Evolutionary conservation across 2,329 filamentous ascomycete genomes (phyloP), one percentile per base, ranked within the genome.

Genomic region (Aspergillus pseudonomiae): DNA sequence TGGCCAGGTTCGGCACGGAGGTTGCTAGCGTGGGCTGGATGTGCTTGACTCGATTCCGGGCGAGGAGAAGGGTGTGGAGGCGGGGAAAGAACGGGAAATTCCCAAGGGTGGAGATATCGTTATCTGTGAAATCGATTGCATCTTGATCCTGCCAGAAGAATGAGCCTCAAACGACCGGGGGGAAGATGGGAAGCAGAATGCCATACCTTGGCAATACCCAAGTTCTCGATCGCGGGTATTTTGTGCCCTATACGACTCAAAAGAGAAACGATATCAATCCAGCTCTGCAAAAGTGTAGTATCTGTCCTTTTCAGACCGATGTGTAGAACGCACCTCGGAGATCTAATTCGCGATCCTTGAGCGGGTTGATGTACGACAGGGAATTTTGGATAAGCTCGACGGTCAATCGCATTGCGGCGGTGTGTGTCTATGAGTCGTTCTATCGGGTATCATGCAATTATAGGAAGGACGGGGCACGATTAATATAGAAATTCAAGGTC

Each of bases 321-420:
- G 63, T 68, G 57, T 69, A 62, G 60, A 68, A 88, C 93, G 89
- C 91, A 98, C 95, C 95, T 97, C 95, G 90, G 75, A 99, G 92
- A 85, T 98, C 94, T 80, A 99, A 89, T 88, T 99, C 95, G 81
- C 95, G 93, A 87, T 99, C 95, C 84, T 95, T 96, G 80, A 99
- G 88, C 79, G 94, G 94, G 83, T 98, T 99, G 82, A 98, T 91
- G 86, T 97, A 99, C 79, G 94, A 97, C 72, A 97, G 91, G 77
- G 95, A 97, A 80, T 88, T 89, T 81, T 93, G 88, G 83, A 99
- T 96, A 75, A 98, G 89, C 80, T 98, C 95, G 72, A 92, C 90
- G 68, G 94, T 97, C 83, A 99, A 89, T 86, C 94, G 90, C 95
- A 99, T 98, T 55, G 68, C 83, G 77, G 73, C 65, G 70, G 68